Evolutionary conservation across 2,329 filamentous ascomycete genomes (phyloP), one percentile per base, ranked within the genome.

Genomic region (Fusarium coffeatum): DNA sequence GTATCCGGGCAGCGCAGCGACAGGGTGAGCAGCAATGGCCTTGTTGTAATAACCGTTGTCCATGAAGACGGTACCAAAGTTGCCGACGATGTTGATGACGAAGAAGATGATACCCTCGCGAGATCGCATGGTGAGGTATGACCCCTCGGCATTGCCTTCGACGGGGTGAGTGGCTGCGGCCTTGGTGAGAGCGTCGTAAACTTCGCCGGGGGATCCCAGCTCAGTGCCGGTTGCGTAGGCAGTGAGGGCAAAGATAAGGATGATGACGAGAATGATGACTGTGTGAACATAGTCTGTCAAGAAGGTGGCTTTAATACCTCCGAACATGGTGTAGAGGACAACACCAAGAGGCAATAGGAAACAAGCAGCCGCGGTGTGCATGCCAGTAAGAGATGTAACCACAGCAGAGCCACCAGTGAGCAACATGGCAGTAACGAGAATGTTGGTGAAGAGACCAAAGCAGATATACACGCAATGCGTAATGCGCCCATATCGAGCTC

Each of bases 11-110:
- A 98, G 87, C 0, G 94, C 94, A 65, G 95, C 90, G 1, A 95
- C 91, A 1, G 93, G 93, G 23, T 89, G 91, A 1, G 94, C 93
- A 9, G 94, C 93, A 74, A 97, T 97, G 18, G 93, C 94, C 80
- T 97, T 97, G 85, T 97, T 96, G 82, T 94, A 97, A 83, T 97
- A 97, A 18, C 92, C 66, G 70, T 94, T 94, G 76, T 97, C 93
- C 46, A 93, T 85, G 83, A 97, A 97, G 6, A 97, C 92, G 2
- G 92, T 94, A 62, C 87, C 91, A 64, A 95, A 96, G 80, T 94
- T 94, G 42, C 93, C 93, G 37, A 94, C 91, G 10, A 83, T 90
- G 80, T 97, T 97, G 81, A 97, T 97, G 40, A 97, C 89, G 79
- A 97, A 97, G 84, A 97, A 97, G 64, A 96, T 92, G 42, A 88